These are phyloP conservation scores for Mycosphaerella sp. DNA, from an alignment of 2,329 filamentous ascomycete species.

Conservation along the genomic window DNA sequence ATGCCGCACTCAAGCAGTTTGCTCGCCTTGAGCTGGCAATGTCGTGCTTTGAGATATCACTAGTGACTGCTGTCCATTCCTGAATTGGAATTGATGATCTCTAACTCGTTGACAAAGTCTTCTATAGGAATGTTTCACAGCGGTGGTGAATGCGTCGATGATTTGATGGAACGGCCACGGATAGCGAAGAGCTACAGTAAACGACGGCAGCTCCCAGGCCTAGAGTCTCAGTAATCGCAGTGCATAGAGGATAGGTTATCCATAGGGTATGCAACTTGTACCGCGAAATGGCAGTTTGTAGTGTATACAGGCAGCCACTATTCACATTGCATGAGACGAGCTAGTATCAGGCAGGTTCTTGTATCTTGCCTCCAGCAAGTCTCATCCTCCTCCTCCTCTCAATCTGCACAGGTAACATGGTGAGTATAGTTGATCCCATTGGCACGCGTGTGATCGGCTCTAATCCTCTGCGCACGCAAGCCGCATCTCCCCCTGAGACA, in stretches of 20 bases:
- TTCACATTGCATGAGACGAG: not conserved
- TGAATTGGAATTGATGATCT: no score
- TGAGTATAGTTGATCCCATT: constrained; percentile 7
- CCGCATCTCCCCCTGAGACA: not conserved
- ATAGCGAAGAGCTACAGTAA: constrained; percentile 52
- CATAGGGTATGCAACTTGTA: not conserved
- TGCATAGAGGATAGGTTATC: not conserved
- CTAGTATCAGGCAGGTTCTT: not conserved
- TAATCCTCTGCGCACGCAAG: not conserved
- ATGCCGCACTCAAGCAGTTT: no score
- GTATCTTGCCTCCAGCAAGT: not conserved
- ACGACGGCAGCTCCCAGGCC: constrained; percentile 42
- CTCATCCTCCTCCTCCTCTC: not conserved
- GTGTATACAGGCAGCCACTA: not conserved
- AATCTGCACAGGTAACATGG: not conserved
- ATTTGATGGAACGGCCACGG: not conserved
- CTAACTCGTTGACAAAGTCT: no score
- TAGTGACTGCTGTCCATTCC: no score
- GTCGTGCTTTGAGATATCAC: no score
- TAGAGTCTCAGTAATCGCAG: constrained; percentile 39
- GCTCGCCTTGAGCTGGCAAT: no score
- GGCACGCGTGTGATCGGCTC: not conserved
- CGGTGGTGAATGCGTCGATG: not conserved
- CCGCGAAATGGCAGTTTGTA: no score
- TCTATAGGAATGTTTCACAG: no score